Evolutionary conservation across 2,329 filamentous ascomycete species (phyloP).

Genomic region (Aspergillus viridinutans): DNA sequence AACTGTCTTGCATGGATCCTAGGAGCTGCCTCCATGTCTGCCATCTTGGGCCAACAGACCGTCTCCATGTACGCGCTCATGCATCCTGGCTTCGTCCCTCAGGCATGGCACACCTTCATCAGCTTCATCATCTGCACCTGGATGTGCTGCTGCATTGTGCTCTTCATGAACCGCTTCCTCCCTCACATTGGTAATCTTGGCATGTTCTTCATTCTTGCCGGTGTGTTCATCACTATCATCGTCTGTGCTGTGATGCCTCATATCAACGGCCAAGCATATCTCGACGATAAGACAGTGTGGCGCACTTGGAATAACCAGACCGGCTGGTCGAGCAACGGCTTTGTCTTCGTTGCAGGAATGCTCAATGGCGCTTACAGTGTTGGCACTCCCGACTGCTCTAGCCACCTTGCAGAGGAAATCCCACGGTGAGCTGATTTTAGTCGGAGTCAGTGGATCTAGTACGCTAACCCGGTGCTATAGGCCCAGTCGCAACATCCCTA

Average conservation of each 20-base stretch:
- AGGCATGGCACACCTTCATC: slow-evolving; percentile 59
- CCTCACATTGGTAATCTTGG: slow-evolving; percentile 53
- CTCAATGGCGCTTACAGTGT: slow-evolving; percentile 67
- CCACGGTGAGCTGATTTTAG: slow-evolving; percentile 30
- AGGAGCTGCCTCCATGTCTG: slow-evolving; percentile 55
- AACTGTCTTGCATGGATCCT: slow-evolving; percentile 55
- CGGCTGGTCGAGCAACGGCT: slow-evolving; percentile 47
- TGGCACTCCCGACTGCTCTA: slow-evolving; percentile 62
- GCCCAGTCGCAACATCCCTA: slow-evolving; percentile 45
- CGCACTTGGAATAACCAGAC: slow-evolving; percentile 49
- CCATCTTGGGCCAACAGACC: slow-evolving; percentile 56
- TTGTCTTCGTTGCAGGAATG: slow-evolving; percentile 63
- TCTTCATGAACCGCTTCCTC: slow-evolving; percentile 53
- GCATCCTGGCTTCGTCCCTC: slow-evolving; percentile 49
- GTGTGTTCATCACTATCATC: slow-evolving; percentile 52
- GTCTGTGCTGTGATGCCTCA: slow-evolving; percentile 53
- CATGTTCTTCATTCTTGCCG: slow-evolving; percentile 53
- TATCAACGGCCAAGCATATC: slow-evolving; percentile 40
- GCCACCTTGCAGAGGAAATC: slow-evolving; percentile 64
- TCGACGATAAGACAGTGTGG: slow-evolving; percentile 53
- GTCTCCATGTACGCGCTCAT: slow-evolving; percentile 60
- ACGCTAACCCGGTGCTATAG: slow-evolving; percentile 15
- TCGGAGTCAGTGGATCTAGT: neutral
- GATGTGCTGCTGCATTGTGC: slow-evolving; percentile 49
- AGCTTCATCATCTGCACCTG: slow-evolving; percentile 55